Evolutionary conservation across 2,329 filamentous ascomycete genomes (phyloP).

Genomic region (Podosphaera aphanis): DNA sequence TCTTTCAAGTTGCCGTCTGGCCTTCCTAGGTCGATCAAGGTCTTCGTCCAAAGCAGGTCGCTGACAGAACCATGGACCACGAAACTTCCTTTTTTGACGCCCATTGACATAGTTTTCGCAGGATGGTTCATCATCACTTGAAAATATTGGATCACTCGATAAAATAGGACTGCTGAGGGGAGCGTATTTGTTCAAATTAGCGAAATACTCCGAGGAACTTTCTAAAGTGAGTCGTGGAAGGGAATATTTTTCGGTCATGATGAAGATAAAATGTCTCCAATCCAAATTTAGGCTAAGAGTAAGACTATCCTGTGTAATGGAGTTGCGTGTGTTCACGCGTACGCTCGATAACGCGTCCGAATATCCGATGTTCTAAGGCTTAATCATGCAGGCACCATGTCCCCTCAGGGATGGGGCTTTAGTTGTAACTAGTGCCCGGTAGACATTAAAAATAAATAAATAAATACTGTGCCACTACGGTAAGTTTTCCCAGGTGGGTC

Average conservation of each 20-base stretch:
- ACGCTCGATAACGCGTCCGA: no score
- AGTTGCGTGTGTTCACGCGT: no score
- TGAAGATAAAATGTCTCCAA: no score
- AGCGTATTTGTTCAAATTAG: conserved; percentile 18
- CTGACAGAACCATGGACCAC: conserved; percentile 46
- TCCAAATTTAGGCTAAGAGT: no score
- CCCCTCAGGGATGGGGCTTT: no score
- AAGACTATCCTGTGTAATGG: no score
- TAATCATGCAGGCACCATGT: no score
- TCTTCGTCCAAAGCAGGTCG: conserved; percentile 18
- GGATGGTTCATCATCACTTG: conserved; percentile 47
- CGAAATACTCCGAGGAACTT: conserved; percentile 5
- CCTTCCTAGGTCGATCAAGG: conserved; percentile 7
- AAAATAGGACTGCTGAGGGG: conserved; percentile 18
- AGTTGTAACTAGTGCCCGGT: no score
- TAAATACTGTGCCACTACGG: no score
- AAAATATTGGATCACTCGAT: conserved; percentile 47
- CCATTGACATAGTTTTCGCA: conserved; percentile 38
- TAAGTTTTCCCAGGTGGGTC: no score
- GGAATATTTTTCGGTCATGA: conserved; percentile 8
- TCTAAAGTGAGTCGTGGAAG: conserved; percentile 8
- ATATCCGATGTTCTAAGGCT: no score
- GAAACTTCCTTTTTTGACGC: conserved; percentile 36
- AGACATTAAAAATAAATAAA: no score
- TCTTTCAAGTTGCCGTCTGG: conserved; percentile 29